Evolutionary conservation across 1,284 basidiomycete genomes (phyloP).

Genomic region (Tremellales sp.): DNA sequence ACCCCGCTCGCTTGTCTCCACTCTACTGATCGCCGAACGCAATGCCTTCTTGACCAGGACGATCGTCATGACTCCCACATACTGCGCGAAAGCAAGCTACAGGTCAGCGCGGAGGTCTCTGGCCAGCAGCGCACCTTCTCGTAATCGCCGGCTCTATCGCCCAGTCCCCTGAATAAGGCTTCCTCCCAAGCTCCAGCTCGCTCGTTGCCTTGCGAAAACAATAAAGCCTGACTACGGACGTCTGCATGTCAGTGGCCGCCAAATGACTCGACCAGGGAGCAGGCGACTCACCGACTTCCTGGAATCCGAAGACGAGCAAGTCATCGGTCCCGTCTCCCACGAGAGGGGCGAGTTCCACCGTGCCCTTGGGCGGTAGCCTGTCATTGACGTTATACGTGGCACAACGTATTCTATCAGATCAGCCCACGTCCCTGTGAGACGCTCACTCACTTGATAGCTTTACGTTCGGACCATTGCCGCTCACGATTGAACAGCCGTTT

Average conservation of each 20-base stretch:
- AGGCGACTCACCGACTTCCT: slow-evolving; percentile 41
- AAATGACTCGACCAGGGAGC: not conserved
- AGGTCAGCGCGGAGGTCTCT: slow-evolving; percentile 2
- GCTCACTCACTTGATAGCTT: slow-evolving; percentile 11
- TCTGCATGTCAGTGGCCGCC: slow-evolving; percentile 12
- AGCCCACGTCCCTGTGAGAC: not conserved
- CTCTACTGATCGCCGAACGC: slow-evolving; percentile 16
- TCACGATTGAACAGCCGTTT: slow-evolving; percentile 29
- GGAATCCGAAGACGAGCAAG: slow-evolving; percentile 40
- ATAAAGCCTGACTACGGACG: slow-evolving; percentile 32
- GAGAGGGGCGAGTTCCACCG: slow-evolving; percentile 32
- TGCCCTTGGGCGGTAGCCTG: slow-evolving; percentile 34
- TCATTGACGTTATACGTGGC: slow-evolving; percentile 47
- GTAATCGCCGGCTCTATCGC: slow-evolving; percentile 42
- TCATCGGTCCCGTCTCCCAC: slow-evolving; percentile 37
- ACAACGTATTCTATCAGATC: slow-evolving; percentile 25
- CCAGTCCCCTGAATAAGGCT: slow-evolving; percentile 53
- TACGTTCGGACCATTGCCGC: slow-evolving; percentile 26
- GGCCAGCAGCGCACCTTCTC: slow-evolving; percentile 22
- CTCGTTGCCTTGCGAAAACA: slow-evolving; percentile 36
- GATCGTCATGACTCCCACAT: slow-evolving; percentile 53
- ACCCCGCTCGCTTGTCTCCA: slow-evolving; percentile 33
- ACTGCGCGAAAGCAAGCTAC: slow-evolving; percentile 33
- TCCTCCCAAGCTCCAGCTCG: slow-evolving; percentile 56
- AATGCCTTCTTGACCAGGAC: slow-evolving; percentile 52